phyloP scores from a whole-genome alignment of 352 stramenopile species.

The Phytophthora rubi region DNA sequence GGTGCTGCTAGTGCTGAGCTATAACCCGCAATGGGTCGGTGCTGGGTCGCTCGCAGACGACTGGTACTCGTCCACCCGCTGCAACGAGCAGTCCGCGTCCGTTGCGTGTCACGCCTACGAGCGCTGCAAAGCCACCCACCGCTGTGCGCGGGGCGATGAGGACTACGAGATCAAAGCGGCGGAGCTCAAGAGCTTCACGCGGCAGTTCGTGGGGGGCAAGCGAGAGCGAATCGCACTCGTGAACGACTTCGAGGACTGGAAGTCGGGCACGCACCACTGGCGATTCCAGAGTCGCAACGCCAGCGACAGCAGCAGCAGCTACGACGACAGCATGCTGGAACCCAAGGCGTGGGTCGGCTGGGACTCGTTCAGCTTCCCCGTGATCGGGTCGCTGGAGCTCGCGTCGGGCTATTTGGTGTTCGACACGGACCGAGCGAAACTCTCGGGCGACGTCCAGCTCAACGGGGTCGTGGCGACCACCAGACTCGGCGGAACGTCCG shows the following conservation, averaged over 20 bases:
- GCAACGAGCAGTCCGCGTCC: slow-evolving; percentile 52
- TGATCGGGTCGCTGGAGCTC: slow-evolving; percentile 85
- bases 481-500: slow-evolving; percentile 72
- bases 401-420: slow-evolving; percentile 76
- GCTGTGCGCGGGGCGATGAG: slow-evolving; percentile 90
- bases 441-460: slow-evolving; percentile 67
- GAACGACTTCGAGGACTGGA: slow-evolving; percentile 97
- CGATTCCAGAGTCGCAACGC: slow-evolving; percentile 31
- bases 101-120: slow-evolving; percentile 80
- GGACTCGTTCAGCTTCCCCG: slow-evolving; percentile 64
- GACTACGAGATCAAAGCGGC: slow-evolving; percentile 89
- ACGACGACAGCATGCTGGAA: slow-evolving; percentile 22
- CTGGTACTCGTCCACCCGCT: slow-evolving; percentile 70
- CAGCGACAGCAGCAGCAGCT: slow-evolving; percentile 16
- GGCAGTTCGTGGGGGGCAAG: slow-evolving; percentile 83
- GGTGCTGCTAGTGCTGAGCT: slow-evolving; percentile 2
- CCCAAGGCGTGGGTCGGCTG: slow-evolving; percentile 46
- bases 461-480: slow-evolving; percentile 70
- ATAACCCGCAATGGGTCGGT: not conserved
- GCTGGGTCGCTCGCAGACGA: slow-evolving; percentile 38
- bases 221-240: slow-evolving; percentile 79
- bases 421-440: slow-evolving; percentile 63
- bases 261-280: slow-evolving; percentile 85
- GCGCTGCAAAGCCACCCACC: slow-evolving; percentile 94
- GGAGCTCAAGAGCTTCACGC: slow-evolving; percentile 72